Percentiles rank a stretch among this genome's conserved stretches.
phyloP scores from a whole-genome alignment of 768 basidiomycete genomes.

The Termitomyces heimii region DNA sequence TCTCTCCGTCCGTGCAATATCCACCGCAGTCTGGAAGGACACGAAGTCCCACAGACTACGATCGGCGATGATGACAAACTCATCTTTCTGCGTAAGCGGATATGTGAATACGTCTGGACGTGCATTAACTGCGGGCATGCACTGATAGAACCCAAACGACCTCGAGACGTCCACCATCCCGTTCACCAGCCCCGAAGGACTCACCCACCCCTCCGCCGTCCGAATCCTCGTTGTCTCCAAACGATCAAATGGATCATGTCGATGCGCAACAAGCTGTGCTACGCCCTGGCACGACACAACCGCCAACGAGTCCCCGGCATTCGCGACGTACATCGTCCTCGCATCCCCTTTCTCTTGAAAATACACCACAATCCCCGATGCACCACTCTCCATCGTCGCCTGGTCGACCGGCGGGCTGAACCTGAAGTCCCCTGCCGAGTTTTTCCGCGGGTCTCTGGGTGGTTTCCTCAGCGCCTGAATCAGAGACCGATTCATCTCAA shows the following conservation, averaged over 20 bases:
- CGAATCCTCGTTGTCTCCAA: slow-evolving; percentile 85
- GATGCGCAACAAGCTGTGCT: slow-evolving; percentile 66
- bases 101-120: slow-evolving; percentile 71
- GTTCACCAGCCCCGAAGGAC: slow-evolving; percentile 84
- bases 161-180: slow-evolving; percentile 90
- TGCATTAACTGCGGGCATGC: slow-evolving; percentile 87
- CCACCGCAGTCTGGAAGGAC: slow-evolving; percentile 92
- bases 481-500: slow-evolving; percentile 77
- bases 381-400: slow-evolving; percentile 61
- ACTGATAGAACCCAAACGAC: slow-evolving; percentile 89
- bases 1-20: slow-evolving; percentile 78
- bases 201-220: slow-evolving; percentile 90
- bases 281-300: slow-evolving; percentile 77
- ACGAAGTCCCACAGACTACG: slow-evolving; percentile 92
- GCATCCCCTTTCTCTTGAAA: slow-evolving; percentile 49
- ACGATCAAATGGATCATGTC: slow-evolving; percentile 88
- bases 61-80: slow-evolving; percentile 95
- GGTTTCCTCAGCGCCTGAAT: slow-evolving; percentile 17
- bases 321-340: slow-evolving; percentile 79
- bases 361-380: slow-evolving; percentile 84
- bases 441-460: slow-evolving; percentile 45
- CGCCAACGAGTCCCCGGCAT: slow-evolving; percentile 83
- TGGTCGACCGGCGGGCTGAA: slow-evolving; percentile 30
- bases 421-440: slow-evolving; percentile 44
- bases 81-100: slow-evolving; percentile 76